Evolutionary conservation across 2,329 filamentous ascomycete species (phyloP), one percentile per base, ranked within the genome.

Genomic region (Cordyceps javanica): DNA sequence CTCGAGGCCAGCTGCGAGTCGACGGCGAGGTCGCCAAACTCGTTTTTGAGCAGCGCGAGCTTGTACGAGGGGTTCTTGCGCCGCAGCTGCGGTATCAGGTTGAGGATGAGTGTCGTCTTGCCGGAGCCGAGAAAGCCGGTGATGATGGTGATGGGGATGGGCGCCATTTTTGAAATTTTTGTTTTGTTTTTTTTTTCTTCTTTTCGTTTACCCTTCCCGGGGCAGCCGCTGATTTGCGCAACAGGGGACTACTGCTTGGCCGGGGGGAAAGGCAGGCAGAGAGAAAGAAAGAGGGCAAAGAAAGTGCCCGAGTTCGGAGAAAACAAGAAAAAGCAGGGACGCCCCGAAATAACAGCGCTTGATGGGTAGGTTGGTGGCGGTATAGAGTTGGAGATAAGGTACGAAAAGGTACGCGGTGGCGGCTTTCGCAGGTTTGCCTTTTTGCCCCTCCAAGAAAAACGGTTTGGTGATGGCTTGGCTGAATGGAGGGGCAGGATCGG

Each of bases 61-160:
- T 88, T 89, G 83, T 99, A 97, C 62, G 69, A 63, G 1, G 84
- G 82, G 70, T 86, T 88, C 55, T 81, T 75, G n/a, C 87, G 86
- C 66, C 77, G 82, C 14, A 99, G 87, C 76, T 99, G 94, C 0
- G 92, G 91, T 63, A 97, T 82, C 13, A 99, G 88, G 73, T 94
- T 94, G 61, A 99, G 86, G 62, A 99, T 91, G 59, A 99, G 81
- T 2, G 94, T 97, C 2, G 94, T 99, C 76, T 97, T 97, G 59
- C 94, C 94, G 9, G 91, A 93, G 68, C 94, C 94, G 16, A 97
- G 83, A 75, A 97, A 99, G 70, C 94, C 94, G 5, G 94, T 99
- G 55, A 99, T 80, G 69, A 99, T 95, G 48, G 93, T 97, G 70
- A 97, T 89, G 5, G 92, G 91, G 64, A 91, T 94, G 1, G 88